Conservation (phyloP, 345 rosid genomes). For the Sapria himalayana region DNA sequence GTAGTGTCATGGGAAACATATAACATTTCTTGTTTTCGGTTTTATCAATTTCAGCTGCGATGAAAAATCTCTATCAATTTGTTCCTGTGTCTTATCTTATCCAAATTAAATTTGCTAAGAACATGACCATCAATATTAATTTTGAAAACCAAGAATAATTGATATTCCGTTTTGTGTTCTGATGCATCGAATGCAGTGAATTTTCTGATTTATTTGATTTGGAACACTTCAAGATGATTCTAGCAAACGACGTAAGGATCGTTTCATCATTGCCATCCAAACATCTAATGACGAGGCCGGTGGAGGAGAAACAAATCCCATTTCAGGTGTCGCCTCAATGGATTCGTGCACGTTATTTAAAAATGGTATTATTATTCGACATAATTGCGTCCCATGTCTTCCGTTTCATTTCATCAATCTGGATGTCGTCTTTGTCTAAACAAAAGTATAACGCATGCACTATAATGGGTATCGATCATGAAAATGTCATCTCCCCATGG, state of each 20-base stretch:
- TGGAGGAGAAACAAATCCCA: conserved; percentile 62
- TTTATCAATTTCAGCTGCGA: too few relatives aligned
- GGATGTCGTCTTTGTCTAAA: too few relatives aligned
- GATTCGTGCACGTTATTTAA: conserved; percentile 81
- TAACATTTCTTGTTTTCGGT: too few relatives aligned
- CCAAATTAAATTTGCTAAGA: background rate
- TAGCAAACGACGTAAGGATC: conserved; percentile 61
- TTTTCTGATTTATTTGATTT: conserved; percentile 85
- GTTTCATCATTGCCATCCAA: conserved; percentile 66
- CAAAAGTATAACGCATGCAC: too few relatives aligned
- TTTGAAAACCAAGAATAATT: too few relatives aligned
- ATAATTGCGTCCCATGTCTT: too few relatives aligned
- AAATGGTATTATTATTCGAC: conserved; percentile 44
- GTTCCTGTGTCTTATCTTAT: too few relatives aligned
- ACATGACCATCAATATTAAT: too few relatives aligned
- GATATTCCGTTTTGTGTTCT: too few relatives aligned
- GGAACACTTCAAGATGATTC: conserved; percentile 66
- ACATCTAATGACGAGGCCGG: conserved; percentile 68
- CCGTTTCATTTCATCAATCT: too few relatives aligned
- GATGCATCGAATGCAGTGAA: conserved; percentile 68
- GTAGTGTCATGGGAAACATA: background rate
- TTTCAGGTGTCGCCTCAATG: conserved; percentile 65
- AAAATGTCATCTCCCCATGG: too few relatives aligned
- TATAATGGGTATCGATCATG: background rate
- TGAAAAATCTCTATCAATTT: too few relatives aligned